Conservation (phyloP, 2,329 filamentous ascomycete genomes). For the Sporothrix schenckii region DNA sequence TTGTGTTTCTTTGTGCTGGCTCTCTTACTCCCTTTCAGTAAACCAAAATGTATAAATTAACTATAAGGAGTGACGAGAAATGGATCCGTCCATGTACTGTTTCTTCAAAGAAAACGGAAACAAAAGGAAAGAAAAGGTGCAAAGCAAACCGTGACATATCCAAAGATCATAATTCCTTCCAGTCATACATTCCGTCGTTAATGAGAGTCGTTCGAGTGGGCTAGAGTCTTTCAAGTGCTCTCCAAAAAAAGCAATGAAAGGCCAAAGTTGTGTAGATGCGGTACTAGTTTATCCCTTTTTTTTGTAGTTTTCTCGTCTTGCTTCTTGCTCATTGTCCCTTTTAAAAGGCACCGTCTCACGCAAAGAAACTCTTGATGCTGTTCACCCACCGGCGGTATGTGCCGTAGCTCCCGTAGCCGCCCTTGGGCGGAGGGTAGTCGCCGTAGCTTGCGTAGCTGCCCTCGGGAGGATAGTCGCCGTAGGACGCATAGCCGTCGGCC, state of each 20-base stretch:
- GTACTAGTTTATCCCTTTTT: neutral
- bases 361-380: conserved; percentile 30
- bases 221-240: conserved; percentile 8
- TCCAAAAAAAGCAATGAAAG: neutral
- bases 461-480: neutral
- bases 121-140: too few relatives aligned
- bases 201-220: conserved; percentile 15
- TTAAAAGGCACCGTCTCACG: neutral
- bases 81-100: neutral
- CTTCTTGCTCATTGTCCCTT: too few relatives aligned
- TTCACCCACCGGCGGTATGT: conserved; percentile 32
- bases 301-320: neutral
- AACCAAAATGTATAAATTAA: conserved; percentile 3
- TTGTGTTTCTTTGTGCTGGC: too few relatives aligned
- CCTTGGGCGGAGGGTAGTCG: conserved; percentile 25
- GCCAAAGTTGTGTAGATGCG: neutral
- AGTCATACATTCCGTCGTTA: neutral
- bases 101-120: neutral
- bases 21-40: too few relatives aligned
- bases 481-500: neutral
- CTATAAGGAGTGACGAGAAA: conserved; percentile 25
- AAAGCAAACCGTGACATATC: too few relatives aligned
- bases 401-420: conserved; percentile 31
- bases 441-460: conserved; percentile 30
- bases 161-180: conserved; percentile 8